These are phyloP conservation scores for Meyerozyma guilliermondii DNA, from an alignment of 1,139 yeast species.

Conservation along the genomic window DNA sequence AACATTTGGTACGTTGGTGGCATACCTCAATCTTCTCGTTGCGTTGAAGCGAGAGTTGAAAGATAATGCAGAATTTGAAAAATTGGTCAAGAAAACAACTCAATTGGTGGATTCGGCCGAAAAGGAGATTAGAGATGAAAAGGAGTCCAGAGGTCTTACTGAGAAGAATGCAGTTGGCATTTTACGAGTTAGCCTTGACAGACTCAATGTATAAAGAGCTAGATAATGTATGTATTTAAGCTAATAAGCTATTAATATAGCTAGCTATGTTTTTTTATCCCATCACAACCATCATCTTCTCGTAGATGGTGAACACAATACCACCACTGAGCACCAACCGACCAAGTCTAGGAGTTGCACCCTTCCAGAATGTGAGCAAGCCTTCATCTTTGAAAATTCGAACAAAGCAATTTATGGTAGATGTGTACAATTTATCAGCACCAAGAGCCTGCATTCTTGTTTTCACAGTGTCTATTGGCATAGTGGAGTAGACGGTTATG, in stretches of 20 bases:
- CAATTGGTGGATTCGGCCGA: constrained; percentile 11
- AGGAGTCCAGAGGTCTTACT: constrained; percentile 16
- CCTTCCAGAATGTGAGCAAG: constrained; percentile 91
- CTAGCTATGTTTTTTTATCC: constrained; percentile 6
- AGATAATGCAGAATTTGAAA: constrained; percentile 17
- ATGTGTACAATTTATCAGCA: constrained; percentile 62
- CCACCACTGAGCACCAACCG: constrained; percentile 91
- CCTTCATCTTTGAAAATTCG: constrained; percentile 86
- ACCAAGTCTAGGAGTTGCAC: constrained; percentile 95
- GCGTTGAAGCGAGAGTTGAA: constrained; percentile 29
- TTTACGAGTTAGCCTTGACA: constrained; percentile 36
- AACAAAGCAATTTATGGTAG: constrained; percentile 78
- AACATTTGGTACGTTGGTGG: constrained; percentile 40
- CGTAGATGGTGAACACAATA: constrained; percentile 91
- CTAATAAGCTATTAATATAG: too few species aligned
- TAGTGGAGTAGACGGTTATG: constrained; percentile 90
- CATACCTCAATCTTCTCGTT: constrained; percentile 52
- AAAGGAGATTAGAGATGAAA: constrained; percentile 10
- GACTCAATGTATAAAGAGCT: constrained; percentile 14
- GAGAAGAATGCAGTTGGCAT: constrained; percentile 31
- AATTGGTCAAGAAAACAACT: constrained; percentile 14
- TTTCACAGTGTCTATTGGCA: constrained; percentile 97
- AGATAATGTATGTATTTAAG: too few species aligned
- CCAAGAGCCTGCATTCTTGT: constrained; percentile 96
- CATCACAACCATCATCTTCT: constrained; percentile 69